phyloP scores from a whole-genome alignment of 345 rosid genomes.

The Lepidium africanum region DNA sequence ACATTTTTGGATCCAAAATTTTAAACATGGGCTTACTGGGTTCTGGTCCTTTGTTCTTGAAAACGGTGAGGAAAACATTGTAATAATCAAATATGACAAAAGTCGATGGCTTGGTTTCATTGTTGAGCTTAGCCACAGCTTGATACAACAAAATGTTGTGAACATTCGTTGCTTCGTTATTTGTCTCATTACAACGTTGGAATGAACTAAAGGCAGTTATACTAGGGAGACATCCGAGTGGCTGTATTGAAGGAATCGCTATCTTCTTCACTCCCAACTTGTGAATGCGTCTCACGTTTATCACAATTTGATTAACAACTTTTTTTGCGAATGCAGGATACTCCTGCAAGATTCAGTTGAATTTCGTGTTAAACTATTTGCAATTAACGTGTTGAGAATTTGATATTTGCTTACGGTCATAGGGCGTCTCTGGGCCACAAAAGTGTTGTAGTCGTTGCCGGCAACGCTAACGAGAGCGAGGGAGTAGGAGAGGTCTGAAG shows the following conservation, averaged over 20 bases:
- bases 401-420: slow-evolving; percentile 31
- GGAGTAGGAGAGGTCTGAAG: slow-evolving; percentile 32
- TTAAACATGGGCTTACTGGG: slow-evolving; percentile 2
- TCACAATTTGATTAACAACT: slow-evolving; percentile 47
- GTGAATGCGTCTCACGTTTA: slow-evolving; percentile 43
- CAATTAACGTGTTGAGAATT: neutral
- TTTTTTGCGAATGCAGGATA: slow-evolving; percentile 25
- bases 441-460: slow-evolving; percentile 70
- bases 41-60: slow-evolving; percentile 28
- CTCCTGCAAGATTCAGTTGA: slow-evolving; percentile 39
- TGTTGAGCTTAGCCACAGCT: slow-evolving; percentile 44
- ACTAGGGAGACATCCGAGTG: slow-evolving; percentile 73
- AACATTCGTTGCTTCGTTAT: slow-evolving; percentile 27
- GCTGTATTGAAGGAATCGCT: slow-evolving; percentile 39
- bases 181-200: slow-evolving; percentile 37
- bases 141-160: slow-evolving; percentile 48
- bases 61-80: slow-evolving; percentile 41
- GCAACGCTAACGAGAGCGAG: slow-evolving; percentile 50
- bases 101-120: slow-evolving; percentile 22
- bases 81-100: slow-evolving; percentile 50
- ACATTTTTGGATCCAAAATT: neutral
- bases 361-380: neutral
- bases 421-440: slow-evolving; percentile 35
- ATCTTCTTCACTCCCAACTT: slow-evolving; percentile 55
- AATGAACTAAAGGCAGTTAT: slow-evolving; percentile 29